Evolutionary conservation across 108 stramenopile genomes (phyloP), one percentile per base, ranked within the genome.

Genomic region (Chaetoceros tenuissimus): DNA sequence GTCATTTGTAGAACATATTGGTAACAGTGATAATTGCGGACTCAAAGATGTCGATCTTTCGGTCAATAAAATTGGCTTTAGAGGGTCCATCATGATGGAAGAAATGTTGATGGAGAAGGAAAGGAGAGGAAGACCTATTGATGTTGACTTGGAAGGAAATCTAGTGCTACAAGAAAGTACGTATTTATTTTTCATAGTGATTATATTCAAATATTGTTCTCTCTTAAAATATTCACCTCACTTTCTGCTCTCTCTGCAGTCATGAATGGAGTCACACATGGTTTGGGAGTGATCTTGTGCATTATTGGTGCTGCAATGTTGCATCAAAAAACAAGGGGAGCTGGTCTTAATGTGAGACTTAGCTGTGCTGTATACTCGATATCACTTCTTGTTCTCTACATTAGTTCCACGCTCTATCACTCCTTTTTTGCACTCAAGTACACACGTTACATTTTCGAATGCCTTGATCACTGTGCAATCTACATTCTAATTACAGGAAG

Each of bases 401-500:
- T 77, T 8, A 79, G 73, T 54, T 87, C 89, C 20, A 94, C 96
- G 1, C 55, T 95, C 29, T 85, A 75, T 48, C 92, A 96, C 72
- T 89, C 92, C 48, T 85, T 95, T 68, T 98, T 96, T 67, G 66
- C 92, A 23, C 51, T 95, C 57, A 63, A 63, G 19, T 24, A 57
- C 60, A 78, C 78, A 21, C 63, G 67, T 40, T 76, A 66, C 51
- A 74, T 90, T 40, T 84, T 95, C 48, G 51, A 64, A 50, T 74
- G 84, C 28, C 55, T 97, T 58, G 98, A 99, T 71, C 88, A 94
- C 61, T 79, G 87, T 34, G 94, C 94, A 26, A 99, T 99, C 60
- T 99, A 96, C 73, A 63, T 97, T 30, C 76, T 99, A 20, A 97
- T 99, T 64, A 94, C 96, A 10, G 96, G 98, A 5, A 82, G 77